A percentile compares a stretch with the other conserved stretches of the same genome.
Conservation (phyloP, 345 rosid genomes). For the Eucalyptus paniculata region DNA sequence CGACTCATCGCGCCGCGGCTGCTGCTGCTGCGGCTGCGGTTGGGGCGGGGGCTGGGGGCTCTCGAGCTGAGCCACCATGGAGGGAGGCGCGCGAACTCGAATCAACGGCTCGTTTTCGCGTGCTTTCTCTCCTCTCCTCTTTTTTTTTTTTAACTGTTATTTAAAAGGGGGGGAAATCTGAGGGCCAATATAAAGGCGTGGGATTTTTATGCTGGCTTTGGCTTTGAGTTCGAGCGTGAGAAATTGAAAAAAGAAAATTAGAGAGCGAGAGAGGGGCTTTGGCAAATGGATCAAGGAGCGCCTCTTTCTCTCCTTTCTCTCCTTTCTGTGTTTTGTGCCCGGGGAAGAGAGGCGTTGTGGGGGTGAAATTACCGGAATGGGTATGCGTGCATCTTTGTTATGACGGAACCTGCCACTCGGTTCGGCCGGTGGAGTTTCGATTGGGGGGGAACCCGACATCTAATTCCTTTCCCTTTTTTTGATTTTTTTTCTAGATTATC, state of each 20-base stretch:
- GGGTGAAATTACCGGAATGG: not conserved
- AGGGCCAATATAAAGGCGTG: not conserved
- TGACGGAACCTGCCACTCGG: not conserved
- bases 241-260: not conserved
- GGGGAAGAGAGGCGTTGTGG: not conserved
- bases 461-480: not conserved
- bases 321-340: not conserved
- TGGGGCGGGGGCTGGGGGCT: slow-evolving; percentile 6
- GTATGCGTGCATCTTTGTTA: fast-evolving
- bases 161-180: not conserved
- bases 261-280: not conserved
- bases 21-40: slow-evolving; percentile 11
- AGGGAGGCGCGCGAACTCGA: slow-evolving; percentile 12
- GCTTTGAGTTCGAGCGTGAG: not conserved
- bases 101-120: slow-evolving; percentile 5
- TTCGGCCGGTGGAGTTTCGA: not conserved
- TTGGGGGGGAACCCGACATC: not conserved
- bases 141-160: not conserved
- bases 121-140: not conserved
- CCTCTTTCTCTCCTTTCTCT: not conserved
- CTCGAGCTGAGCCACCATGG: slow-evolving; percentile 72
- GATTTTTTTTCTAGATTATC: fast-evolving
- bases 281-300: not conserved
- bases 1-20: not conserved
- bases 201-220: not conserved